phyloP scores from a whole-genome alignment of 495 filamentous ascomycete species.

The Letharia lupina region DNA sequence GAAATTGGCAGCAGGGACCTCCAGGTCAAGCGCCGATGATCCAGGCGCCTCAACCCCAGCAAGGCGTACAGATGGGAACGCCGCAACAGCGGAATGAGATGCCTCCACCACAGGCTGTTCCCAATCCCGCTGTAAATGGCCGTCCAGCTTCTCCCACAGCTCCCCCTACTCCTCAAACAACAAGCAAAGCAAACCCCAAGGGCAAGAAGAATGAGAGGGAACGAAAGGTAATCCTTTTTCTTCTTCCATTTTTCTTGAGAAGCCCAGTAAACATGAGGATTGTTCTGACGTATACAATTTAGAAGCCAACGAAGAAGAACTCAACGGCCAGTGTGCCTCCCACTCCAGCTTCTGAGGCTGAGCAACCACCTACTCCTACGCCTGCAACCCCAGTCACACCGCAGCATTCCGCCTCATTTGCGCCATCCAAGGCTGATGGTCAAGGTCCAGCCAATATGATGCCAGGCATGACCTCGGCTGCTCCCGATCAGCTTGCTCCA shows the following conservation, averaged over 20 bases:
- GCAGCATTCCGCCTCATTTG: slow-evolving; percentile 57
- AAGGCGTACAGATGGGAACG: slow-evolving; percentile 58
- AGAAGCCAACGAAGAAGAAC: slow-evolving; percentile 63
- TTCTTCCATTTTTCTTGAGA: neutral
- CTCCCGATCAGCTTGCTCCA: slow-evolving; percentile 37
- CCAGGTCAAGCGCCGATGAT: slow-evolving; percentile 56
- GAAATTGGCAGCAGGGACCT: slow-evolving; percentile 49
- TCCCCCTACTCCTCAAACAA: slow-evolving; percentile 78
- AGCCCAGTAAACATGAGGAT: neutral
- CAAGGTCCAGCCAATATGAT: slow-evolving; percentile 42
- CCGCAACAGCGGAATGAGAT: slow-evolving; percentile 68
- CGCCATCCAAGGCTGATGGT: slow-evolving; percentile 40
- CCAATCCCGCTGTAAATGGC: slow-evolving; percentile 49
- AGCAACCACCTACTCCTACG: slow-evolving; percentile 64
- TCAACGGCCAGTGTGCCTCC: slow-evolving; percentile 54
- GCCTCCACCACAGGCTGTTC: slow-evolving; percentile 82
- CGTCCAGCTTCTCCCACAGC: slow-evolving; percentile 71
- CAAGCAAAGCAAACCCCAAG: slow-evolving; percentile 72
- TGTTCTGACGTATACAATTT: slow-evolving; percentile 19
- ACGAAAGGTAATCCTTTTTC: slow-evolving; percentile 60
- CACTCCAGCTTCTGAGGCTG: slow-evolving; percentile 67
- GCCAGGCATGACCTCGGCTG: slow-evolving; percentile 33
- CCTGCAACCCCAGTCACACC: slow-evolving; percentile 83
- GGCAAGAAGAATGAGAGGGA: slow-evolving; percentile 68
- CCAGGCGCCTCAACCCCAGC: slow-evolving; percentile 50